These are phyloP conservation scores for Fusarium sp. DNA, from an alignment of 2,329 filamentous ascomycete genomes.

Conservation along the genomic window DNA sequence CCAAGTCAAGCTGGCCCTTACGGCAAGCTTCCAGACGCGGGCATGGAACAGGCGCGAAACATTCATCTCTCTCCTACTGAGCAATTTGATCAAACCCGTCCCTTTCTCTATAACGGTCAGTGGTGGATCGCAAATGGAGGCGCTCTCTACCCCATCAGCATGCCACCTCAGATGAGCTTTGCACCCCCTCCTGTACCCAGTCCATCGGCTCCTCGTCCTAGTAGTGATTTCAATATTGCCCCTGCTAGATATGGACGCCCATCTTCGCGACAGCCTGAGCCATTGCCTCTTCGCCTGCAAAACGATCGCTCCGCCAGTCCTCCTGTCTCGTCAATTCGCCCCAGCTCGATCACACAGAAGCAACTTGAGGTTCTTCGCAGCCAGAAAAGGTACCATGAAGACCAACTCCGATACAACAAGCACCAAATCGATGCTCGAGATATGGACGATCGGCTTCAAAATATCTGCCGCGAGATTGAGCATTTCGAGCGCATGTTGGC, in stretches of 20 bases:
- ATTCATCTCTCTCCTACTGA: constrained; percentile 56
- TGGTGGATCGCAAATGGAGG: constrained; percentile 54
- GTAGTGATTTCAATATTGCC: constrained; percentile 9
- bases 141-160: constrained; percentile 42
- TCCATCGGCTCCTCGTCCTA: constrained; percentile 14
- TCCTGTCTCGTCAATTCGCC: constrained; percentile 69
- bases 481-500: constrained; percentile 63
- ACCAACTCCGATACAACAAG: constrained; percentile 71
- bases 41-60: constrained; percentile 50
- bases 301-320: constrained; percentile 47
- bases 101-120: constrained; percentile 61
- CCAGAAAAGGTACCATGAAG: constrained; percentile 68
- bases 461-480: constrained; percentile 60
- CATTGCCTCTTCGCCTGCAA: constrained; percentile 9
- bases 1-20: constrained; percentile 38
- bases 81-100: constrained; percentile 60
- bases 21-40: constrained; percentile 50
- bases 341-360: constrained; percentile 71
- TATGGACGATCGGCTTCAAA: constrained; percentile 58
- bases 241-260: constrained; percentile 6
- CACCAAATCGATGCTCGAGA: constrained; percentile 71
- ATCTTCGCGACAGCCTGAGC: constrained; percentile 10
- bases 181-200: constrained; percentile 43
- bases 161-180: constrained; percentile 42
- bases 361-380: constrained; percentile 65